Evolutionary conservation across 2,329 filamentous ascomycete species (phyloP).

Genomic region (Meredithiella fracta): DNA sequence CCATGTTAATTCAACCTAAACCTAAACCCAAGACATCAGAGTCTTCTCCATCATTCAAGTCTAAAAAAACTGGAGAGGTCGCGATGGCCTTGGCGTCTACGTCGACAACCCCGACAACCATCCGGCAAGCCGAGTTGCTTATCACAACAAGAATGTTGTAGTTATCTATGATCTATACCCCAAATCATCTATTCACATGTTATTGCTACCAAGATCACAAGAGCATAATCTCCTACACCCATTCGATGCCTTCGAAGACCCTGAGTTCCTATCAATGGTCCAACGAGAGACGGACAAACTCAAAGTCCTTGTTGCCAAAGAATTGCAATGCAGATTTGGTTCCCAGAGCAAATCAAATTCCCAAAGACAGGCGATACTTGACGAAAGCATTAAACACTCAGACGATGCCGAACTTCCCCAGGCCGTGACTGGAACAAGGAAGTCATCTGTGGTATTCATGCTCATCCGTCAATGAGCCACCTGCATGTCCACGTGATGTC

Average conservation of each 20-base stretch:
- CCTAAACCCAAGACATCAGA: background rate
- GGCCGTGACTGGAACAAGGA: conserved; percentile 68
- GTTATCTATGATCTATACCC: conserved; percentile 71
- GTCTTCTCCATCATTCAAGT: background rate
- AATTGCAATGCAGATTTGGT: conserved; percentile 56
- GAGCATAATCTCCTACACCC: conserved; percentile 50
- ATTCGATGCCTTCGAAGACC: conserved; percentile 58
- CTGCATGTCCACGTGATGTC: conserved; percentile 80
- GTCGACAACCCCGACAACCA: conserved; percentile 46
- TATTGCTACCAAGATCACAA: conserved; percentile 65
- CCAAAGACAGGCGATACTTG: conserved; percentile 48
- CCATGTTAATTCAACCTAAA: background rate
- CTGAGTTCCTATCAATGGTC: conserved; percentile 49
- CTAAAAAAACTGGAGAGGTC: conserved; percentile 22
- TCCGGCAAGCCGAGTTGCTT: conserved; percentile 44
- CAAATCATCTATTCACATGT: conserved; percentile 69
- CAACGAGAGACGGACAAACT: conserved; percentile 44
- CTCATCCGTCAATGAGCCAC: conserved; percentile 80
- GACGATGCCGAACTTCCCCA: conserved; percentile 36
- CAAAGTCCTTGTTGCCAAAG: conserved; percentile 49
- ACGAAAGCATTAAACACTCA: conserved; percentile 33
- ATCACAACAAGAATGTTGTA: conserved; percentile 51
- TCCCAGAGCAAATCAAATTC: conserved; percentile 45
- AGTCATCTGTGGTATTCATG: conserved; percentile 66
- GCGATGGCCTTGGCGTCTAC: conserved; percentile 52